A percentile compares a stretch with the other conserved stretches of the same genome.
phyloP scores from a whole-genome alignment of 1,284 basidiomycete genomes.

The Coriolopsis trogii region DNA sequence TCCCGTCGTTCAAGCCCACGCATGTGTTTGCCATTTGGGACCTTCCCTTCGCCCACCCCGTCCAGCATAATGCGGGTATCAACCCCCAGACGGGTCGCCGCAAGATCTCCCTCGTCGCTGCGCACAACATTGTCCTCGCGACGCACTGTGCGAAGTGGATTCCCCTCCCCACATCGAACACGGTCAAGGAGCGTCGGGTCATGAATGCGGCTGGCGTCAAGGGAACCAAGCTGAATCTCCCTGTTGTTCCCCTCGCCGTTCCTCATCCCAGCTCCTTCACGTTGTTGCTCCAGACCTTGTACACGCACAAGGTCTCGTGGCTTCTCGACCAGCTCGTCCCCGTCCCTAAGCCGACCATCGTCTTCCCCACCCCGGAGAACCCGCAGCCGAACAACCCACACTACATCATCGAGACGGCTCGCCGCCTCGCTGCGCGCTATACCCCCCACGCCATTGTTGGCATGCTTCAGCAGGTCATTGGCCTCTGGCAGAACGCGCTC shows the following conservation, averaged over 20 bases:
- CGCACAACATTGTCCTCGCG: constrained; percentile 56
- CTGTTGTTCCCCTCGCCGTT: constrained; percentile 63
- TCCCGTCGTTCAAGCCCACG: constrained; percentile 46
- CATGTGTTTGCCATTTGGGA: constrained; percentile 56
- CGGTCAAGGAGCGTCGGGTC: constrained; percentile 39
- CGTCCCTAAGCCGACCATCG: constrained; percentile 36
- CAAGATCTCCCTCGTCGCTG: constrained; percentile 49
- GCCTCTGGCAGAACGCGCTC: constrained; percentile 64
- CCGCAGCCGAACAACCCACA: constrained; percentile 20
- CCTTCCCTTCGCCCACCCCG: constrained; percentile 24
- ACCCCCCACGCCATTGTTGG: constrained; percentile 40
- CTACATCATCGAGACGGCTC: constrained; percentile 30
- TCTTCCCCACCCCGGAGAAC: constrained; percentile 12
- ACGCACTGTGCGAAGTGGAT: constrained; percentile 51
- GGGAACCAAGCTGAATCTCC: constrained; percentile 47
- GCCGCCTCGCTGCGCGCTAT: constrained; percentile 34
- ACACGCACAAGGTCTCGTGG: constrained; percentile 54
- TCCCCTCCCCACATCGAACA: constrained; percentile 38
- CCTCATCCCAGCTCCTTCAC: constrained; percentile 67
- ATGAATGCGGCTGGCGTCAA: constrained; percentile 11
- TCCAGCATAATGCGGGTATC: background rate
- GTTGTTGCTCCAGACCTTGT: constrained; percentile 61
- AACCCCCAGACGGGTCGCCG: constrained; percentile 18
- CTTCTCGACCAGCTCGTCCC: constrained; percentile 57
- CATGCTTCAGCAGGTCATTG: constrained; percentile 47